Evolutionary conservation across 2,329 filamentous ascomycete genomes (phyloP).

Genomic region (Orbilia blumenaviensis): DNA sequence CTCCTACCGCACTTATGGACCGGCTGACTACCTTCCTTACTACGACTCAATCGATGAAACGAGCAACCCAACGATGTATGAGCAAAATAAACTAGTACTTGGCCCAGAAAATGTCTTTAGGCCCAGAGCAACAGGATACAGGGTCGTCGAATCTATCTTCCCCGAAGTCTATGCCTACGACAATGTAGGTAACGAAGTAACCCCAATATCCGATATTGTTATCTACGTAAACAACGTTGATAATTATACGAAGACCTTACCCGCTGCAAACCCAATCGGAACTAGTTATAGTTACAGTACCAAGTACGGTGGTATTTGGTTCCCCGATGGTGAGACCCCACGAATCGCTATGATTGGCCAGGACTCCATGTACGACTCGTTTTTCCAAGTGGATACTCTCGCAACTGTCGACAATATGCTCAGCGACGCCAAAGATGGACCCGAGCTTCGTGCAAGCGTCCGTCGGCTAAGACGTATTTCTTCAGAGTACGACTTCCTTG

Average conservation of each 20-base stretch:
- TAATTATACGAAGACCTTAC: constrained; percentile 38
- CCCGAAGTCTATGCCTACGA: constrained; percentile 6
- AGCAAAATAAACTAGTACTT: constrained; percentile 9
- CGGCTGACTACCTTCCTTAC: not conserved
- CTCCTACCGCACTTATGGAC: not conserved
- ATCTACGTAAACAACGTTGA: constrained; percentile 29
- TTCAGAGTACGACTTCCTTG: constrained; percentile 73
- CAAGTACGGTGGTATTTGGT: constrained; percentile 24
- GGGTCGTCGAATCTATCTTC: constrained; percentile 18
- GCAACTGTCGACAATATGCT: constrained; percentile 24
- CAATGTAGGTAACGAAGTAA: not conserved
- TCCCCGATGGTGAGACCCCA: constrained; percentile 4
- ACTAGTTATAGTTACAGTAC: not conserved
- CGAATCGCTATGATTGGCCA: constrained; percentile 7
- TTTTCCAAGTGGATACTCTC: not conserved
- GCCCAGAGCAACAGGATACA: constrained; percentile 7
- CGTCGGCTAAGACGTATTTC: constrained; percentile 77
- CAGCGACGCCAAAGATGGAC: constrained; percentile 15
- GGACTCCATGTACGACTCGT: not conserved
- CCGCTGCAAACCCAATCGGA: not conserved
- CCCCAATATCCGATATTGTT: not conserved
- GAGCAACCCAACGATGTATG: not conserved
- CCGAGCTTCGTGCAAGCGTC: constrained; percentile 16
- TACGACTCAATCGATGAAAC: constrained; percentile 3
- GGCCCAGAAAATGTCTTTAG: constrained; percentile 23